phyloP scores from a whole-genome alignment of 305 asterid genomes.

The Fraxinus platypoda region DNA sequence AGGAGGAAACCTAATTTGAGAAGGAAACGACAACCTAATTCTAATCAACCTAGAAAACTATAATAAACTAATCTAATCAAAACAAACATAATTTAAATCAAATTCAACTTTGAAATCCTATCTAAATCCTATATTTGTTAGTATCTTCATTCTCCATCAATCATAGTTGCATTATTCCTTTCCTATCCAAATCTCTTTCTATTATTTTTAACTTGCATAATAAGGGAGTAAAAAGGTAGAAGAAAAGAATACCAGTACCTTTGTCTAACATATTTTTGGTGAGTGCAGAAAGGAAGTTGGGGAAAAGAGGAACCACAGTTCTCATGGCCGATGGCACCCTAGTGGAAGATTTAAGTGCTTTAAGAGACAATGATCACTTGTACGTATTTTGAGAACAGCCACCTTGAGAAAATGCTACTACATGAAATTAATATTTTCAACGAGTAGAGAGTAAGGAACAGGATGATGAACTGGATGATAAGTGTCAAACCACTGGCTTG shows the following conservation, averaged over 20 bases:
- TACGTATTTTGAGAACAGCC: constrained; percentile 51
- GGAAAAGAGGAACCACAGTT: constrained; percentile 61
- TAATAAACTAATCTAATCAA: background rate
- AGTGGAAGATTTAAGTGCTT: constrained; percentile 63
- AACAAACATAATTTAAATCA: background rate
- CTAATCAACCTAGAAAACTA: background rate
- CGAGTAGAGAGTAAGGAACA: background rate
- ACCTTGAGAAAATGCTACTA: background rate
- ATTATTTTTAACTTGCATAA: background rate
- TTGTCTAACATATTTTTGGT: constrained; percentile 21
- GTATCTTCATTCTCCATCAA: background rate
- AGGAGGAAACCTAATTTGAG: background rate
- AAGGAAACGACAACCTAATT: background rate
- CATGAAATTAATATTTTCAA: background rate
- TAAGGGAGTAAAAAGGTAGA: constrained; percentile 15
- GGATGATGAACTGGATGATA: constrained; percentile 2
- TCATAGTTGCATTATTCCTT: constrained; percentile 12
- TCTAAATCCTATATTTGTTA: background rate
- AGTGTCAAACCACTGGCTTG: background rate
- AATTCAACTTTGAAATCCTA: background rate
- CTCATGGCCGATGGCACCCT: constrained; percentile 71
- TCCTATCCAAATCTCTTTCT: background rate
- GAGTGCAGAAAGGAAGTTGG: constrained; percentile 65
- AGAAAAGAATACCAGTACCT: background rate
- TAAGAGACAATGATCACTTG: constrained; percentile 82